Conservation (phyloP, 108 stramenopile genomes). For the Skeletonema grethae region DNA sequence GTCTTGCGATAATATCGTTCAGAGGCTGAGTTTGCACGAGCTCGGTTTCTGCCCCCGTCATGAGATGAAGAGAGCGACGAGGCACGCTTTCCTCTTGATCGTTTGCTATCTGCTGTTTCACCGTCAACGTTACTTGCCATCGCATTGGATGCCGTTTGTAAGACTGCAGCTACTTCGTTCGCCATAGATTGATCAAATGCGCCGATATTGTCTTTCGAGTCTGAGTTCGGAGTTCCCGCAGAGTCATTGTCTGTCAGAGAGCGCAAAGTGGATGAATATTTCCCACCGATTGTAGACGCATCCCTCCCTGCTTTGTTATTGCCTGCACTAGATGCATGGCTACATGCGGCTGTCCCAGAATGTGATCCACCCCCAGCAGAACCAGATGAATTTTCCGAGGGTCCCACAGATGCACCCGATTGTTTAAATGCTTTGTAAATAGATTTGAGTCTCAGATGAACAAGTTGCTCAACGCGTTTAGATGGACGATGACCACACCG, state of each 20-base stretch:
- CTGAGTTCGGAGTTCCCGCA: conserved; percentile 13
- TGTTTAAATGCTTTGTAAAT: conserved; percentile 94
- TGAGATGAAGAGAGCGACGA: conserved; percentile 26
- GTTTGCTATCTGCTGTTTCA: conserved; percentile 23
- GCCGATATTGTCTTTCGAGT: conserved; percentile 31
- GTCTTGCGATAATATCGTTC: conserved; percentile 41
- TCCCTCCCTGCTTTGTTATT: conserved; percentile 35
- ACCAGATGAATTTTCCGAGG: conserved; percentile 7
- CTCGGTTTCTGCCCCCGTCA: conserved; percentile 7
- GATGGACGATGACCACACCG: conserved; percentile 86
- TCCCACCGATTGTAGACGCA: conserved; percentile 36
- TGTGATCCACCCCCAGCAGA: conserved; percentile 23
- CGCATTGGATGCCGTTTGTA: conserved; percentile 60
- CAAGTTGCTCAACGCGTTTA: conserved; percentile 91
- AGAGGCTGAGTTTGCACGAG: conserved; percentile 31
- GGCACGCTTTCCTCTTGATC: conserved; percentile 38
- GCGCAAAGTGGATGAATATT: conserved; percentile 53
- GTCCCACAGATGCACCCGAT: conserved; percentile 45
- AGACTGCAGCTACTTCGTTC: conserved; percentile 58
- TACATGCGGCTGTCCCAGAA: conserved; percentile 3
- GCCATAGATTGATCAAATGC: conserved; percentile 62
- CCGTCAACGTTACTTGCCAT: conserved; percentile 35
- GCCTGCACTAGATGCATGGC: neutral
- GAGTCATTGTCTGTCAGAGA: conserved; percentile 45
- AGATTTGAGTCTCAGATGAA: conserved; percentile 87